Conservation (phyloP, 2,329 filamentous ascomycete genomes). For the Aspergillaceae sp. region DNA sequence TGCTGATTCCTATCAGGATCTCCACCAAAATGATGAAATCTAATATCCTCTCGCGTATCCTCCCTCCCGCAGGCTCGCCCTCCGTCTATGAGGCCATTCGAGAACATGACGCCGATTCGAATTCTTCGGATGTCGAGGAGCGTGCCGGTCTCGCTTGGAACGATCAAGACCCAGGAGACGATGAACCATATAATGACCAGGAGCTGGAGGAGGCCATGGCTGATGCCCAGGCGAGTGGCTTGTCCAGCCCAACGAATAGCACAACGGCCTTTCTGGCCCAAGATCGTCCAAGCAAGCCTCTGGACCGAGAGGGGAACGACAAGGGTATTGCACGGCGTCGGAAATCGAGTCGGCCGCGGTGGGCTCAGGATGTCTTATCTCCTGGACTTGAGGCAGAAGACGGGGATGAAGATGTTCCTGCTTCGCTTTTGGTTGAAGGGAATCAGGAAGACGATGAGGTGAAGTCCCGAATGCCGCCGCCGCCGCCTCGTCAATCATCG, state of each 20-base stretch:
- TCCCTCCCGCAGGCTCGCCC: conserved; percentile 42
- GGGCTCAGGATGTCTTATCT: conserved; percentile 20
- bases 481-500: conserved; percentile 15
- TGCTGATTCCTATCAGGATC: background rate
- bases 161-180: conserved; percentile 40
- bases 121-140: conserved; percentile 38
- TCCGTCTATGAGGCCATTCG: conserved; percentile 43
- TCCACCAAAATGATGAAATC: conserved; percentile 32
- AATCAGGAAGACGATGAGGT: conserved; percentile 31
- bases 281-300: conserved; percentile 13
- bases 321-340: conserved; percentile 14
- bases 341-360: conserved; percentile 23
- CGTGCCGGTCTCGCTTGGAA: conserved; percentile 38
- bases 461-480: conserved; percentile 32
- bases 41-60: conserved; percentile 34
- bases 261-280: conserved; percentile 28
- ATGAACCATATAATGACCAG: conserved; percentile 46
- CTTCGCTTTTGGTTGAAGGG: conserved; percentile 53
- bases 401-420: conserved; percentile 55
- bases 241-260: conserved; percentile 32
- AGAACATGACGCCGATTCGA: conserved; percentile 38
- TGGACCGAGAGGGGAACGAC: conserved; percentile 6
- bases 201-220: conserved; percentile 50
- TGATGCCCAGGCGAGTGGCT: conserved; percentile 42
- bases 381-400: conserved; percentile 38